These are phyloP conservation scores for Solanum paucissectum DNA, from an alignment of 257 asterid genomes.

Conservation along the genomic window DNA sequence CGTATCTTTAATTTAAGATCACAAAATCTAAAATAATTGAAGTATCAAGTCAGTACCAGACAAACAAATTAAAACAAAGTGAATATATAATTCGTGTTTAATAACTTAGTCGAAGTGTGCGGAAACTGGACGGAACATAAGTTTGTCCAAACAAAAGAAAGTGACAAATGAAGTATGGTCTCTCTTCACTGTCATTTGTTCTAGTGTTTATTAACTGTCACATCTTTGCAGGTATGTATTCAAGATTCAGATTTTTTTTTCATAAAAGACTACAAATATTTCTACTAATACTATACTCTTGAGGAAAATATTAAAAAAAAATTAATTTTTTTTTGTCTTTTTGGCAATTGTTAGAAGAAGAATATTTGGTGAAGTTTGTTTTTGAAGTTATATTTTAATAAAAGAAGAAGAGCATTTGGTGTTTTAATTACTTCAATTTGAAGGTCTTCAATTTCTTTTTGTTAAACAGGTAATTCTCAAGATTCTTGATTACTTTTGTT, in stretches of 20 bases:
- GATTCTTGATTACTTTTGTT: not conserved
- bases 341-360: not conserved
- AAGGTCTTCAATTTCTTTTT: not conserved
- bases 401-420: not conserved
- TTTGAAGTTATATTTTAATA: not conserved
- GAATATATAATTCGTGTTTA: not conserved
- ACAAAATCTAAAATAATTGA: too few species aligned
- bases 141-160: not conserved
- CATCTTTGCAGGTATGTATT: not conserved
- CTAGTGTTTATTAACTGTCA: not conserved
- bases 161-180: not conserved
- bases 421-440: not conserved
- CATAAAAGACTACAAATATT: not conserved
- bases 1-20: not conserved
- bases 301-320: not conserved
- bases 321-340: not conserved
- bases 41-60: too few species aligned
- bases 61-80: not conserved
- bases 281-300: not conserved
- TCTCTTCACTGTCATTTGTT: not conserved
- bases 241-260: not conserved
- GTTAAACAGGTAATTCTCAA: not conserved
- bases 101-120: not conserved
- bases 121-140: fast-evolving
- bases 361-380: not conserved